Conservation (phyloP, 2,329 filamentous ascomycete genomes). For the Orbilia oligospora region DNA sequence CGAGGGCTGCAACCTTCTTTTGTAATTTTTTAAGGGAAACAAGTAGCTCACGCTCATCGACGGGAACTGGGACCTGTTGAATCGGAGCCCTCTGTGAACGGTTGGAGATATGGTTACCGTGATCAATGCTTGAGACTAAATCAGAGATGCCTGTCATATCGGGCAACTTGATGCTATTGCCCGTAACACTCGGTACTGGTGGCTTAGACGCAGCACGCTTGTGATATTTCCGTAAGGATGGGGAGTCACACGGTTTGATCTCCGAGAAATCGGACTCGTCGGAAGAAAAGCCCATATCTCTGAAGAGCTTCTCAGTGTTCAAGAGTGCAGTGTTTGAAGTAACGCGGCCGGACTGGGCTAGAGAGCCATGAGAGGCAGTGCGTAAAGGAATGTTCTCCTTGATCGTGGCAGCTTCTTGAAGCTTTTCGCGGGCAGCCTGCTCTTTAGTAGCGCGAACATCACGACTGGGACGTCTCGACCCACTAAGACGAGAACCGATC, state of each 20-base stretch:
- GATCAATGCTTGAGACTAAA: constrained; percentile 56
- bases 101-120: constrained; percentile 35
- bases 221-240: constrained; percentile 32
- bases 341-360: constrained; percentile 3
- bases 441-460: constrained; percentile 35
- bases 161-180: constrained; percentile 52
- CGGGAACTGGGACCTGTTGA: constrained; percentile 63
- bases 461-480: constrained; percentile 11
- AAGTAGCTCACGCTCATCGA: constrained; percentile 63
- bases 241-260: constrained; percentile 37
- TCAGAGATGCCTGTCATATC: constrained; percentile 61
- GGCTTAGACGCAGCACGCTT: constrained; percentile 51
- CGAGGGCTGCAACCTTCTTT: constrained; percentile 62
- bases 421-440: constrained; percentile 36
- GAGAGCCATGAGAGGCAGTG: constrained; percentile 19
- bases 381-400: constrained; percentile 47
- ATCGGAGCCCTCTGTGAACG: constrained; percentile 61
- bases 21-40: constrained; percentile 63
- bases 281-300: constrained; percentile 49
- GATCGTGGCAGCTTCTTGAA: constrained; percentile 41
- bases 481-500: constrained; percentile 37
- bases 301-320: constrained; percentile 54
- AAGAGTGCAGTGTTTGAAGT: constrained; percentile 40
- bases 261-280: constrained; percentile 46
- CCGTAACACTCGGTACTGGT: constrained; percentile 37